Evolutionary conservation across 1,284 basidiomycete species (phyloP), one percentile per base, ranked within the genome.

Genomic region (Heimioporus retisporus): DNA sequence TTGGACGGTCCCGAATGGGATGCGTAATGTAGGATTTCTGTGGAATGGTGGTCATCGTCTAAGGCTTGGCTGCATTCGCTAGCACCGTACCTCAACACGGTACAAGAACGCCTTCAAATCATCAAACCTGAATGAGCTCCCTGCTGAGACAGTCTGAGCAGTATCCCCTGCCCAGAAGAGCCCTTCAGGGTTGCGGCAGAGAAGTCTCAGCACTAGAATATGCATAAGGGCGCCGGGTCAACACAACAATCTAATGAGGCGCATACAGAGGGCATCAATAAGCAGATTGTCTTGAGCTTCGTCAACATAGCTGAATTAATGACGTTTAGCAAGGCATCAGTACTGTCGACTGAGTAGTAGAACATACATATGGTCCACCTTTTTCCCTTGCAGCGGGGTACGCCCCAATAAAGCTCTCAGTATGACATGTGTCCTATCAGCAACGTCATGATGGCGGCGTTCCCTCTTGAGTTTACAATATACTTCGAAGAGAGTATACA

Each of bases 141-240:
- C 92, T 2, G 86, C 84, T 0, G 89, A 88, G 23, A 94, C 93
- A 0, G 92, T 91, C 70, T 94, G 92, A 0, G 92, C 92, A 0
- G 93, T 94, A 72, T 94, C 92, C 0, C 92, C 93, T 1, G 92
- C 92, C 90, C 90, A 94, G 72, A 93, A 93, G 28, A 92, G 77
- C 0, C 93, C 92, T 60, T 90, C 80, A 0, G 87, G 84, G 71
- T 93, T 93, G 16, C 77, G 77, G 71, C 90, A 93, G 4, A 93
- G 72, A 0, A 77, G 80, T 16, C 90, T 81, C 55, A 94, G 75
- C 2, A 94, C 92, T 93, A 64, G 19, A 43, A 25, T 21, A 21
- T 48, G 55, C 28, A 18, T 64, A 21, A 72, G 50, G 56, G 23
- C 35, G 11, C 35, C 35, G 35, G 11, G 3, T 28, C 2, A 19